Evolutionary conservation across 108 stramenopile species (phyloP).

Genomic region (Pseudonitzschia multiseries): DNA sequence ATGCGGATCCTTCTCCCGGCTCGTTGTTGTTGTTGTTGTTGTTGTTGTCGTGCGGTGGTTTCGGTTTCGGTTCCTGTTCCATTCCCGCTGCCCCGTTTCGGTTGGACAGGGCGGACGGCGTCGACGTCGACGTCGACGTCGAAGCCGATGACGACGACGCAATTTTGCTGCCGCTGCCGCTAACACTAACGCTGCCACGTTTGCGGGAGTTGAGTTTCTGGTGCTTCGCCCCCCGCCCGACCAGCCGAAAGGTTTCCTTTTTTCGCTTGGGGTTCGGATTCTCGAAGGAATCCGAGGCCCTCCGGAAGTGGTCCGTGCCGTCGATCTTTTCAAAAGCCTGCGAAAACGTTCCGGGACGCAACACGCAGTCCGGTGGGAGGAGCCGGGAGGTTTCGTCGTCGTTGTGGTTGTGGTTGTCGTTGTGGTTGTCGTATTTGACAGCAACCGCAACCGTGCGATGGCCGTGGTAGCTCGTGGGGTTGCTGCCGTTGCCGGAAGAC

Average conservation of each 20-base stretch:
- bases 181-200: not conserved
- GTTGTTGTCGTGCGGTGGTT: not conserved
- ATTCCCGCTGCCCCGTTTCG: not conserved
- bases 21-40: not conserved
- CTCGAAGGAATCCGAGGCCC: constrained; percentile 3
- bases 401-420: not conserved
- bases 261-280: not conserved
- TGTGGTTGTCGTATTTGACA: not conserved
- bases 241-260: not conserved
- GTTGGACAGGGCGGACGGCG: not conserved
- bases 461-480: not conserved
- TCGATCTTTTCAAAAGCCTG: constrained; percentile 6
- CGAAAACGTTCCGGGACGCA: not conserved
- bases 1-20: not conserved
- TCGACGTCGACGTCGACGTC: not conserved
- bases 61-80: not conserved
- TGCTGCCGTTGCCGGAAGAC: not conserved
- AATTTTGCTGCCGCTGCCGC: not conserved
- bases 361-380: not conserved
- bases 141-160: not conserved
- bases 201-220: not conserved
- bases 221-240: not conserved
- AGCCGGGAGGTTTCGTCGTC: not conserved
- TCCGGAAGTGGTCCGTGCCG: not conserved
- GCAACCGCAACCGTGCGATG: not conserved